These are phyloP conservation scores for Rhodotorula sp. DNA, from an alignment of 1,284 basidiomycete species.

Conservation along the genomic window DNA sequence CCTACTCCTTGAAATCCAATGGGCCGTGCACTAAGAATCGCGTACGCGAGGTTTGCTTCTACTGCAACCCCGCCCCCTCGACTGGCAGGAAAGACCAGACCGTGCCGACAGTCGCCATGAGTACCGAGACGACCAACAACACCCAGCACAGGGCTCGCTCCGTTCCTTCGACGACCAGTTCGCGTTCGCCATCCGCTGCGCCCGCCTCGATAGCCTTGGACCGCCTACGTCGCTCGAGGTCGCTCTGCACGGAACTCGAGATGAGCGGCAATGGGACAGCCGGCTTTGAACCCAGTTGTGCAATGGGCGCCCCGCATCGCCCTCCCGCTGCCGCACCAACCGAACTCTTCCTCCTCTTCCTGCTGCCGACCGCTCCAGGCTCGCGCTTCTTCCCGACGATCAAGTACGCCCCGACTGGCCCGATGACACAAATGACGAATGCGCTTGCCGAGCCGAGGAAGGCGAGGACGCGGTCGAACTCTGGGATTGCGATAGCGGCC, in stretches of 20 bases:
- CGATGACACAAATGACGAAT: conserved; percentile 77
- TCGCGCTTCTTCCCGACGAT: conserved; percentile 2
- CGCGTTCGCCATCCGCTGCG: neutral
- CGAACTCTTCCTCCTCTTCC: too few species aligned
- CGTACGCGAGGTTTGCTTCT: neutral
- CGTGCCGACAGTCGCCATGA: conserved; percentile 78
- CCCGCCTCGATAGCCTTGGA: neutral
- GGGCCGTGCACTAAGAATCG: neutral
- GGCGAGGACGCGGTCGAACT: conserved; percentile 85
- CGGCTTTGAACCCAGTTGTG: too few species aligned
- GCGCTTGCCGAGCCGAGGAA: conserved; percentile 71
- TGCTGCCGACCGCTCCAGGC: too few species aligned
- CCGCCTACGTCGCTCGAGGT: too few species aligned
- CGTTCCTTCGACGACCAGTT: neutral
- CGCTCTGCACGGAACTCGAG: too few species aligned
- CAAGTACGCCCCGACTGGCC: conserved; percentile 58
- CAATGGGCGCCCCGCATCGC: too few species aligned
- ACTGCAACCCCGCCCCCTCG: neutral
- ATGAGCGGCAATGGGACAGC: too few species aligned
- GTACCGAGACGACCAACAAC: conserved; percentile 58
- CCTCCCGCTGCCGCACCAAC: too few species aligned
- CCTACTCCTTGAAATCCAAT: neutral
- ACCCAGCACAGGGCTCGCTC: conserved; percentile 36
- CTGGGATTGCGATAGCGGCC: conserved; percentile 74
- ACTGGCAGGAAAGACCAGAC: conserved; percentile 61